phyloP scores from a whole-genome alignment of 306 rosid genomes.

The Vicia sativa region DNA sequence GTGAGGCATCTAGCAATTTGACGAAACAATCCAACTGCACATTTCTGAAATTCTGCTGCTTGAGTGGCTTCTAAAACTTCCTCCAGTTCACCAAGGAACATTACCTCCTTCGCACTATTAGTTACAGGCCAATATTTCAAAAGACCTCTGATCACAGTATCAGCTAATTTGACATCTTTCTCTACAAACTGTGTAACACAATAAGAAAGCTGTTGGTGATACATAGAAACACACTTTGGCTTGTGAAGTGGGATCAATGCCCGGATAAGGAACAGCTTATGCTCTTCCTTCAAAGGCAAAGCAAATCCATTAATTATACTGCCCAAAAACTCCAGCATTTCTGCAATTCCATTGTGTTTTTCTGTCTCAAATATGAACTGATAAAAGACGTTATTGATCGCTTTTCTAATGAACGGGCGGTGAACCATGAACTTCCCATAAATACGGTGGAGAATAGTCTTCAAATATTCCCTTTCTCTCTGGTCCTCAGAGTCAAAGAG shows the following conservation, averaged over 20 bases:
- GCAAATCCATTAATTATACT: slow-evolving; percentile 41
- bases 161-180: slow-evolving; percentile 60
- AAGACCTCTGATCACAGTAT: slow-evolving; percentile 63
- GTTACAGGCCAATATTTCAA: slow-evolving; percentile 63
- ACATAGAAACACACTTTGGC: slow-evolving; percentile 60
- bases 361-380: slow-evolving; percentile 49
- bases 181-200: slow-evolving; percentile 63
- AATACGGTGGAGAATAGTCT: slow-evolving; percentile 39
- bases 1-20: slow-evolving; percentile 59
- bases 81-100: slow-evolving; percentile 37
- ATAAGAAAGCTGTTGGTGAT: slow-evolving; percentile 65
- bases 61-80: slow-evolving; percentile 41
- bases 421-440: slow-evolving; percentile 39
- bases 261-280: slow-evolving; percentile 60
- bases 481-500: slow-evolving; percentile 38
- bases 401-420: slow-evolving; percentile 58
- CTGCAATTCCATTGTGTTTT: slow-evolving; percentile 40
- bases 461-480: slow-evolving; percentile 39
- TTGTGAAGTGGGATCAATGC: slow-evolving; percentile 65
- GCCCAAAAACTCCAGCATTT: slow-evolving; percentile 37
- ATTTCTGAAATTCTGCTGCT: slow-evolving; percentile 50
- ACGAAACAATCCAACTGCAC: slow-evolving; percentile 55
- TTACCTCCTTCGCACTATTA: slow-evolving; percentile 39
- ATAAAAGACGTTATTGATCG: slow-evolving; percentile 60
- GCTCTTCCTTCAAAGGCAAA: slow-evolving; percentile 39